Evolutionary conservation across 1,284 basidiomycete species (phyloP).

Genomic region (Fistulinella cinereoalba): DNA sequence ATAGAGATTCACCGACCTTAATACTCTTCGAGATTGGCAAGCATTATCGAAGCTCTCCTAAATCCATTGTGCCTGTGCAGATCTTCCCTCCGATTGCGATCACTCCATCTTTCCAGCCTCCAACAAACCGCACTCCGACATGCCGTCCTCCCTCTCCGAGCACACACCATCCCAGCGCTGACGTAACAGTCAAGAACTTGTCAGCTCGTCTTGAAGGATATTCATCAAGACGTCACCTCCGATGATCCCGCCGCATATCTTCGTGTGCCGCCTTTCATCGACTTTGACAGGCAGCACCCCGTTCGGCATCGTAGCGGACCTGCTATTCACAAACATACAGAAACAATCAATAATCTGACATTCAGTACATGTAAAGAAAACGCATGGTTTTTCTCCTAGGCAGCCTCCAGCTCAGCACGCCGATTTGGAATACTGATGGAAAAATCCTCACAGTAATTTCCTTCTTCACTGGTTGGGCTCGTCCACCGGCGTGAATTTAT

Average conservation of each 20-base stretch:
- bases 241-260: conserved; percentile 16
- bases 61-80: conserved; percentile 27
- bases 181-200: conserved; percentile 7
- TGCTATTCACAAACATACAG: conserved; percentile 29
- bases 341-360: conserved; percentile 23
- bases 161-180: neutral
- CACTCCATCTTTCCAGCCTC: conserved; percentile 8
- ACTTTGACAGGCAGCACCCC: conserved; percentile 15
- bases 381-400: conserved; percentile 15
- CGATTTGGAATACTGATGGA: neutral
- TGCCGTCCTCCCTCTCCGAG: conserved; percentile 3
- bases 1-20: conserved; percentile 22
- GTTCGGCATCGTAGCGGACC: conserved; percentile 16
- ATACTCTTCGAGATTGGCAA: conserved; percentile 26
- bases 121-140: neutral
- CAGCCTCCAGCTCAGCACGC: conserved; percentile 6
- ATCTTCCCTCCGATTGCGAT: conserved; percentile 29
- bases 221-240: conserved; percentile 21
- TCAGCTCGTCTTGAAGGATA: conserved; percentile 11
- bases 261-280: conserved; percentile 16
- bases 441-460: conserved; percentile 10
- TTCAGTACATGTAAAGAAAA: conserved; percentile 27
- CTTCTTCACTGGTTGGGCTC: conserved; percentile 34
- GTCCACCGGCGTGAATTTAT: conserved; percentile 67
- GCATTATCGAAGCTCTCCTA: conserved; percentile 18